Base-by-base conservation (phyloP, 2,329 filamentous ascomycete species). In the Fusarium udum region DNA sequence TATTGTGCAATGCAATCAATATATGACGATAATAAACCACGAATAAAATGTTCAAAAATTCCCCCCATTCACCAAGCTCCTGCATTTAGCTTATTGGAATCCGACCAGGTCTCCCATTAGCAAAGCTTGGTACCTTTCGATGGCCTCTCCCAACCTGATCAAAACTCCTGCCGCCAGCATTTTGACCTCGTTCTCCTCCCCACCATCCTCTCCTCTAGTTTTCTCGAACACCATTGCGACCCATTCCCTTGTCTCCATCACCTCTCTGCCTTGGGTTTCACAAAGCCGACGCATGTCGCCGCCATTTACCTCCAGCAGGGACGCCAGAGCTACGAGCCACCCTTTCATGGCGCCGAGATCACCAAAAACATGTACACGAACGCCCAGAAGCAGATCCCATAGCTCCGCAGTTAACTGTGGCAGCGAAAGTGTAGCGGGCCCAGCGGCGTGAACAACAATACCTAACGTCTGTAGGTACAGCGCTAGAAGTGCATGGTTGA, bases 191-290 rank as follows among this genome's bases (percentile, higher is more conserved):
- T 93, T 93, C 80, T 96, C 94, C 79, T 97, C 92, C 42, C 85
- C 83, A 26, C 86, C 84, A 57, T 86, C 86, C 0, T 84, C 84
- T 0, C 87, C 87, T 36, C 85, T 83, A 13, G 84, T 85, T 39
- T 85, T 85, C 67, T 92, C 89, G 81, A 98, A 97, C 4, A 98
- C 88, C 61, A 86, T 86, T 48, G 90, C 88, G 4, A 93, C 92
- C 96, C 96, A 99, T 78, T 94, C 93, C 77, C 93, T 90, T 67
- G 94, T 93, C 86, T 98, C 95, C 58, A 97, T 87, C 28, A 98
- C 84, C 80, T 95, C 91, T 63, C 90, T 89, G 2, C 93, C 91
- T 76, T 94, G 90, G 64, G 92, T 89, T 67, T 91, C 90, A 55
- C 94, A 95, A 6, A 99, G 81, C 4, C 90, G 86, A 75, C 91